These are phyloP conservation scores for Alternaria solani DNA, from an alignment of 2,329 filamentous ascomycete species.

Conservation along the genomic window DNA sequence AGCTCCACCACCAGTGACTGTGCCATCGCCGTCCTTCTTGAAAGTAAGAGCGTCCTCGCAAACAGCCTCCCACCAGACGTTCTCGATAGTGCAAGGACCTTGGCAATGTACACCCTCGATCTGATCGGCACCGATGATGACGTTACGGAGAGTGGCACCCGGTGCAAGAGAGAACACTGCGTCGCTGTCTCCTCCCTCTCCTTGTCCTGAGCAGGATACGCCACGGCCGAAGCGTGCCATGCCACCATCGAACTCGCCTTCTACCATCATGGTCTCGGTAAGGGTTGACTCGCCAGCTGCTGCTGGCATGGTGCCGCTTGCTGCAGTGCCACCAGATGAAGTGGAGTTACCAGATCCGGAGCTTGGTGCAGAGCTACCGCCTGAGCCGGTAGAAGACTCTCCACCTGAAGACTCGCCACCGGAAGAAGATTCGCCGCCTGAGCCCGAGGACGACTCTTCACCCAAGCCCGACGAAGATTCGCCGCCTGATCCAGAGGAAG, in stretches of 20 bases:
- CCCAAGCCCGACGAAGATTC: neutral
- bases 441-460: neutral
- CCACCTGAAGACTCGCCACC: neutral
- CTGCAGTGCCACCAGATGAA: slow-evolving; percentile 14
- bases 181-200: slow-evolving; percentile 56
- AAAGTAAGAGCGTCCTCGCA: slow-evolving; percentile 53
- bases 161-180: slow-evolving; percentile 63
- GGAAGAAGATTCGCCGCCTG: neutral
- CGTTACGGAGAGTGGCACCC: slow-evolving; percentile 62
- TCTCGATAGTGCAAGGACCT: slow-evolving; percentile 46
- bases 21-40: slow-evolving; percentile 49
- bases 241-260: slow-evolving; percentile 44
- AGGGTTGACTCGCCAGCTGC: slow-evolving; percentile 33
- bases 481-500: too few species aligned
- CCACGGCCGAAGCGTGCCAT: slow-evolving; percentile 48
- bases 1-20: slow-evolving; percentile 54
- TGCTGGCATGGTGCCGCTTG: slow-evolving; percentile 29
- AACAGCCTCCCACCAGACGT: slow-evolving; percentile 52
- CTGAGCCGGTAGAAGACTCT: neutral
- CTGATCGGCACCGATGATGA: slow-evolving; percentile 63
- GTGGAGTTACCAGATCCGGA: slow-evolving; percentile 13
- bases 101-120: slow-evolving; percentile 45
- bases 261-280: slow-evolving; percentile 29
- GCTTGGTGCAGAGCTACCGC: neutral
- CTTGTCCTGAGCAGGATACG: slow-evolving; percentile 52